Evolutionary conservation across 768 basidiomycete genomes (phyloP), one percentile per base, ranked within the genome.

Genomic region (Leucocoprinus sp.): DNA sequence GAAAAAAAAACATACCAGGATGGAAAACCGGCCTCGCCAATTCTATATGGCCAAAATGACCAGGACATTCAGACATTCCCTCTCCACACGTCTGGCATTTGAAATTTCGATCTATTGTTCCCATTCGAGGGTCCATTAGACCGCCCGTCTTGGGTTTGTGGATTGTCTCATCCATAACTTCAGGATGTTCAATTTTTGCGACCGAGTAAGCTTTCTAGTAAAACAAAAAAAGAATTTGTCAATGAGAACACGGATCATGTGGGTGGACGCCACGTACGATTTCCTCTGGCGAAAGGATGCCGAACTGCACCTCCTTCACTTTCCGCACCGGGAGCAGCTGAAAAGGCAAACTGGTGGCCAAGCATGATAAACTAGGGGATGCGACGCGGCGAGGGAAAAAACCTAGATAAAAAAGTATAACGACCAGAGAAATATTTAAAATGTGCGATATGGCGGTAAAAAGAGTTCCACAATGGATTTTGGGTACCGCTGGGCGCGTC

Each of bases 11-110:
- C 82, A 52, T 64, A 90, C 91, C 92, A 64, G 91, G 86, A 64
- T 98, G 95, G 60, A 93, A 98, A 26, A 96, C 91, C n/a, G 95
- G 93, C 56, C 92, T 75, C 35, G 91, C 91, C 58, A 99, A 70
- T 68, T 99, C 96, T 58, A 99, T 91, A 63, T 98, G 93, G 45
- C 96, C 96, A 70, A 99, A 99, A 64, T 98, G 96, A 41, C 96
- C 96, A 21, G 96, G 93, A 69, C 96, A 99, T 63, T 98, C 96
- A 14, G 92, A 84, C 93, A 98, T 97, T n/a, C 93, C 95, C 75
- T 99, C 96, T 54, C 93, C 93, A 64, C 96, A 98, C 22, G 96
- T 98, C 71, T 97, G 93, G 63, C 96, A 99, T 71, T 98, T 98
- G 70, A 95, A 93, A 63, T 93, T 93, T 54, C 92, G 76, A 71